Percentiles rank a stretch among this genome's conserved stretches.
phyloP scores from a whole-genome alignment of 2,329 filamentous ascomycete species.

The Claviceps sp. region DNA sequence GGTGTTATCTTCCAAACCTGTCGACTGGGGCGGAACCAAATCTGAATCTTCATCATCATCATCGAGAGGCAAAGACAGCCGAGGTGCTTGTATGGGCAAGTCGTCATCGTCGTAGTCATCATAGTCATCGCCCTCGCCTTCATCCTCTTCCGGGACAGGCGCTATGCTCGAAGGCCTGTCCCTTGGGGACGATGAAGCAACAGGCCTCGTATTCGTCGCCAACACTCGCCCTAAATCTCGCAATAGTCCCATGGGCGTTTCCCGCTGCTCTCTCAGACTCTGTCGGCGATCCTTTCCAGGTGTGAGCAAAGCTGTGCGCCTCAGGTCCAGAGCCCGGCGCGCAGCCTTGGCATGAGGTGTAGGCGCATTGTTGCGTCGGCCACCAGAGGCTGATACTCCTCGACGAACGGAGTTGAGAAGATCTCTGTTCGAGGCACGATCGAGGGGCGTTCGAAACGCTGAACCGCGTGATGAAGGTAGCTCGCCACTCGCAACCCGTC shows the following conservation, averaged over 20 bases:
- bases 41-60: constrained; percentile 34
- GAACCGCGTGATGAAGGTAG: constrained; percentile 26
- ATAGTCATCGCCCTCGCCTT: constrained; percentile 18
- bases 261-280: constrained; percentile 41
- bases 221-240: constrained; percentile 40
- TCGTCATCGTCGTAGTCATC: constrained; percentile 26
- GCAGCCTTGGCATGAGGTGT: constrained; percentile 52
- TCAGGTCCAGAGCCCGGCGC: constrained; percentile 42
- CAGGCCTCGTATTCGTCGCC: constrained; percentile 32
- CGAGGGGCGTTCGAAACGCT: constrained; percentile 28
- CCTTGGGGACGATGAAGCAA: constrained; percentile 32
- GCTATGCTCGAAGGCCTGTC: constrained; percentile 16
- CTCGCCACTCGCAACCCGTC: constrained; percentile 18
- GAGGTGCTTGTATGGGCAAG: constrained; percentile 34
- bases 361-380: constrained; percentile 28
- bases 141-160: constrained; percentile 20
- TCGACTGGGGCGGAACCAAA: constrained; percentile 38
- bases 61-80: constrained; percentile 41
- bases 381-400: constrained; percentile 32
- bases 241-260: constrained; percentile 40
- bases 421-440: constrained; percentile 21
- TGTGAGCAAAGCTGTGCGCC: constrained; percentile 45
- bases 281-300: constrained; percentile 45
- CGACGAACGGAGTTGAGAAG: constrained; percentile 25
- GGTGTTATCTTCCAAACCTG: constrained; percentile 44